phyloP scores from a whole-genome alignment of 73 alveolate genomes.

The Paramecium primaurelia region DNA sequence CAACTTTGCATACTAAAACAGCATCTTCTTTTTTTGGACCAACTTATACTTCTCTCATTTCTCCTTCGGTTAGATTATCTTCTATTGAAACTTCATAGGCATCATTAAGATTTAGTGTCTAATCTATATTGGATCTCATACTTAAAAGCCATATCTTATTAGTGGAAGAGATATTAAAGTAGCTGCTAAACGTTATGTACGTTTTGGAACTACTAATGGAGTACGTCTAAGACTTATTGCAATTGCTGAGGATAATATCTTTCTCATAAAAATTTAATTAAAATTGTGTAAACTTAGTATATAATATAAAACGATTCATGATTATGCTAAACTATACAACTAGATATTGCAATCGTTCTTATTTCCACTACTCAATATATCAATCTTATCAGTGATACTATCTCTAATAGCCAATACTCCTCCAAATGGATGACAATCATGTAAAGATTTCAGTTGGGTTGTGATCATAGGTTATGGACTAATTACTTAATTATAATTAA shows the following conservation, averaged over 20 bases:
- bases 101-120: conserved; percentile 41
- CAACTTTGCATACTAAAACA: conserved; percentile 62
- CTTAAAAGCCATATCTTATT: conserved; percentile 8
- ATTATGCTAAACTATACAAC: background rate
- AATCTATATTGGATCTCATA: background rate
- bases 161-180: background rate
- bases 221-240: background rate
- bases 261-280: conserved; percentile 16
- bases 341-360: conserved; percentile 29
- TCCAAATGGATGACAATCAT: conserved; percentile 62
- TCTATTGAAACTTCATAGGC: background rate
- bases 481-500: background rate
- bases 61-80: conserved; percentile 59
- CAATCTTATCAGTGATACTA: conserved; percentile 17
- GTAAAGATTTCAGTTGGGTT: conserved; percentile 6
- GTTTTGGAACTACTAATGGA: background rate
- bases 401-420: conserved; percentile 54
- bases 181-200: background rate
- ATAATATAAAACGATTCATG: background rate
- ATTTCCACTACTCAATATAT: background rate
- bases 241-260: background rate
- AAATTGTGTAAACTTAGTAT: background rate
- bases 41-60: conserved; percentile 61
- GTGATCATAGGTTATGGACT: conserved; percentile 30
- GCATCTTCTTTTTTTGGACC: conserved; percentile 68